These are phyloP conservation scores for Ophiostoma piceae DNA, from an alignment of 2,329 filamentous ascomycete genomes.

Conservation along the genomic window DNA sequence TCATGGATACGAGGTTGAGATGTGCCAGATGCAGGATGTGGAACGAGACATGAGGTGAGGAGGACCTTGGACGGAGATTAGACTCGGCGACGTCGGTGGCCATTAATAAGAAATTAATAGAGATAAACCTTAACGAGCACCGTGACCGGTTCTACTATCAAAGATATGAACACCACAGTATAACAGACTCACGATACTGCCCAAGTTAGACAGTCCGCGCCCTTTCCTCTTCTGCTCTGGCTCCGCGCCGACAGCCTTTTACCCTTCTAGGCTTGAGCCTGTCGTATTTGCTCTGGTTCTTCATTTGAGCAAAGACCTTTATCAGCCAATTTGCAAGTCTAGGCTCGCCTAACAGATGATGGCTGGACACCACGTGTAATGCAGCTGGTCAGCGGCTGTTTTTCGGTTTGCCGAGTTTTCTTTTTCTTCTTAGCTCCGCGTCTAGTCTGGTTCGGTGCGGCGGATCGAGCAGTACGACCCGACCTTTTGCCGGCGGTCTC, in stretches of 20 bases:
- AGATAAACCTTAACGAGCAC: background rate
- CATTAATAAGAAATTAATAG: background rate
- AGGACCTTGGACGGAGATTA: background rate
- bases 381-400: constrained; percentile 2
- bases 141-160: no score
- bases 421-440: background rate
- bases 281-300: no score
- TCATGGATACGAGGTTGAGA: background rate
- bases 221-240: background rate
- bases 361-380: constrained; percentile 2
- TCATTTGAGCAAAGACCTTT: no score
- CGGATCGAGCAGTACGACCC: background rate
- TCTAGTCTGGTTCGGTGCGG: background rate
- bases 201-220: background rate
- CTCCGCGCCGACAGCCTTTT: background rate
- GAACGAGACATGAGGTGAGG: background rate
- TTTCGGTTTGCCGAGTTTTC: background rate
- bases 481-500: background rate
- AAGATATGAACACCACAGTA: background rate
- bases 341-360: background rate
- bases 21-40: background rate
- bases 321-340: background rate
- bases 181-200: background rate
- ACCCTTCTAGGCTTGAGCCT: constrained; percentile 1
- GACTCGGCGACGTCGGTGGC: background rate